Percentiles rank a stretch among this genome's conserved stretches.
These are phyloP conservation scores for Hydnum rufescens DNA, from an alignment of 768 basidiomycete species.

Conservation along the genomic window DNA sequence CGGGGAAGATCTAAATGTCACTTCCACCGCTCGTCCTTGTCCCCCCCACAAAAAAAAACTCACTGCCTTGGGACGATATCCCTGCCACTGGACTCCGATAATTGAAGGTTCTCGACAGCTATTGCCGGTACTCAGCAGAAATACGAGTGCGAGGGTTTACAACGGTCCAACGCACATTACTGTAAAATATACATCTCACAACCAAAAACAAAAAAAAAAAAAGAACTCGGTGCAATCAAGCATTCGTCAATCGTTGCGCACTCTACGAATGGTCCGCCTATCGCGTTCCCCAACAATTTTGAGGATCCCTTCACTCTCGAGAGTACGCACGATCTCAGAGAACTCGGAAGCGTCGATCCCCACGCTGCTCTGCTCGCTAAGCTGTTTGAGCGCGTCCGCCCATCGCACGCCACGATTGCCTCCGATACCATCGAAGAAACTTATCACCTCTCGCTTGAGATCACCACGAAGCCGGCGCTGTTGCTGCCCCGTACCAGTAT, in stretches of 20 bases:
- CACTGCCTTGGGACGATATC: no score
- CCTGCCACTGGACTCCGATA: no score
- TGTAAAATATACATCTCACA: no score
- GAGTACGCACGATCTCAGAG: slow-evolving; percentile 46
- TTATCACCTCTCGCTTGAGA: slow-evolving; percentile 64
- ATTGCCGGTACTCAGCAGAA: no score
- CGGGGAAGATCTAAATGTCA: no score
- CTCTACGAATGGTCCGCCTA: slow-evolving; percentile 45
- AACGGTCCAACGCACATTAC: no score
- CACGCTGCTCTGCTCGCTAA: slow-evolving; percentile 72
- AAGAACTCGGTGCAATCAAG: no score
- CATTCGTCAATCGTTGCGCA: not conserved
- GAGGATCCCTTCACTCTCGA: slow-evolving; percentile 74
- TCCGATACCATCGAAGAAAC: slow-evolving; percentile 33
- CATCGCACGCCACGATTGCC: slow-evolving; percentile 51
- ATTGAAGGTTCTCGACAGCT: no score
- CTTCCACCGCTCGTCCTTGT: no score
- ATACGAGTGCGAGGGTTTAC: no score
- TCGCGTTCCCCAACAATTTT: slow-evolving; percentile 81
- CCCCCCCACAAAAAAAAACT: no score
- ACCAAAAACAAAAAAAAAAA: no score
- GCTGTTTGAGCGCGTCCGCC: slow-evolving; percentile 56
- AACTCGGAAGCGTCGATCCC: slow-evolving; percentile 68
- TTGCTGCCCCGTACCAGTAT: slow-evolving; percentile 78
- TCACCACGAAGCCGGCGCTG: slow-evolving; percentile 78